Evolutionary conservation across 352 stramenopile species (phyloP), one percentile per base, ranked within the genome.

Genomic region (Phytophthora citrophthora): DNA sequence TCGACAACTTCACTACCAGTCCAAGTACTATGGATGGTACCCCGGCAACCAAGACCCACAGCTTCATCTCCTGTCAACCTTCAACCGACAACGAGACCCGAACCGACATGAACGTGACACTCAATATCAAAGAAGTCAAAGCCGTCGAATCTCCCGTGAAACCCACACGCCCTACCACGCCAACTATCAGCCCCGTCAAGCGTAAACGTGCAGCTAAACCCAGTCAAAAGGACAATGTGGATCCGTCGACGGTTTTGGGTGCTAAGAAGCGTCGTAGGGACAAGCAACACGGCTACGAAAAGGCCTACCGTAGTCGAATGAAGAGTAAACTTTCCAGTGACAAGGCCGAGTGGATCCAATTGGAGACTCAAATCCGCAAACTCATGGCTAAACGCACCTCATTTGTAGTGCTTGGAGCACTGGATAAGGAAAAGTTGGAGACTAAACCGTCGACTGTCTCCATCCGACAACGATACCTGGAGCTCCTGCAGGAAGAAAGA

Each of bases 281-380:
- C 58, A 78, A 78, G 23, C 70, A 78, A 56, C 70, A 66, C 3
- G 54, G 57, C 18, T 78, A 78, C 49, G 70, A 78, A 38, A 78
- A 69, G 44, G 56, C 18, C 49, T 78, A 78, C 54, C 70, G 70
- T 15, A 56, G 34, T 27, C 65, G 66, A 3, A 53, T 54, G 36
- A 71, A 68, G 41, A 26, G 26, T 12, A 61, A 41, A 38, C 56
- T 58, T 7, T 27, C 12, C 4, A 11, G 50, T 29, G 62, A 73
- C 16, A 50, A 68, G 41, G 48, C 34, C 13, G 56, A 72, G 44
- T 70, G 48, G 56, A 50, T 78, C 11, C n/a, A 60, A 15, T 52
- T 77, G 11, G 69, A 77, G 40, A 39, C 29, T 0, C 56, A 67
- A 16, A 24, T 74, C 2, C 65, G 69, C 2, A 32, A 51, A 7